These are phyloP conservation scores for Phoenix roebelenii DNA, from an alignment of 176 grass and related monocot species.

Conservation along the genomic window DNA sequence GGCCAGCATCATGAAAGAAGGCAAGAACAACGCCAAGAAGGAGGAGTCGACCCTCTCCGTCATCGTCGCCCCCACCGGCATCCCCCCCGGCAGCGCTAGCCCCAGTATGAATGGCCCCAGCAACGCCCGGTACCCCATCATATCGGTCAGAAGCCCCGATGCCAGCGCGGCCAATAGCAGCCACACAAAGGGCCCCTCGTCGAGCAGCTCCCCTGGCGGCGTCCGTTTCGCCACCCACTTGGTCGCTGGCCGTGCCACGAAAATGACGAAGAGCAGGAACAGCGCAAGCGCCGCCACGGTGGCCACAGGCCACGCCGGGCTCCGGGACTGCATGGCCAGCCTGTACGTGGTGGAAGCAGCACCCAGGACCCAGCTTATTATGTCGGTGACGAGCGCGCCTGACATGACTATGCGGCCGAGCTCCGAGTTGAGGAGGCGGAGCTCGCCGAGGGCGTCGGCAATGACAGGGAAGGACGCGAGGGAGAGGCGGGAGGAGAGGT, in stretches of 20 bases:
- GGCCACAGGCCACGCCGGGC: conserved; percentile 6
- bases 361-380: conserved; percentile 42
- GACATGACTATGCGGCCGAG: conserved; percentile 70
- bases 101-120: conserved; percentile 63
- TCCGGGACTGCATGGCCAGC: conserved; percentile 19
- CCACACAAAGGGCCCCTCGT: conserved; percentile 44
- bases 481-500: conserved; percentile 41
- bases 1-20: conserved; percentile 50
- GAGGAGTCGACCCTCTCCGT: conserved; percentile 64
- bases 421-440: conserved; percentile 77
- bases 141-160: conserved; percentile 45
- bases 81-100: conserved; percentile 51
- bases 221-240: conserved; percentile 34
- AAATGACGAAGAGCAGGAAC: conserved; percentile 27
- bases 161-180: conserved; percentile 43
- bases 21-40: conserved; percentile 59
- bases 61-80: conserved; percentile 72
- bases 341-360: conserved; percentile 8
- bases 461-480: conserved; percentile 67
- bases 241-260: conserved; percentile 31
- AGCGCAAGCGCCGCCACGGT: conserved; percentile 28
- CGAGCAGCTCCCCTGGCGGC: conserved; percentile 21
- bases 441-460: conserved; percentile 49
- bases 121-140: conserved; percentile 56
- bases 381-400: conserved; percentile 60